These are phyloP conservation scores for Extremus antarcticus DNA, from an alignment of 495 filamentous ascomycete genomes.

Conservation along the genomic window DNA sequence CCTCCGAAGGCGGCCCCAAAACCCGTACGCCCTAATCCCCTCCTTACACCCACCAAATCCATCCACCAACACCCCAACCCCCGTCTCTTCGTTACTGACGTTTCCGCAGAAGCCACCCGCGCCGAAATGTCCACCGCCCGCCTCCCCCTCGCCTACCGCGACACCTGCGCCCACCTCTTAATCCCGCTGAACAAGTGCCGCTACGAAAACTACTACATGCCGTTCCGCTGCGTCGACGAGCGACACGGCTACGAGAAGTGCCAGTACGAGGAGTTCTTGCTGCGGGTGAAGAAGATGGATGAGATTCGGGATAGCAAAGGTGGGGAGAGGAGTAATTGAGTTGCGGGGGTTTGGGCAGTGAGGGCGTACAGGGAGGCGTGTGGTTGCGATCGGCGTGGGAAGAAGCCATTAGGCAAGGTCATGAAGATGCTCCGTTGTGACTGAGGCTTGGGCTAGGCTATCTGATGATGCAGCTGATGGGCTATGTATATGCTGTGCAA, in stretches of 20 bases:
- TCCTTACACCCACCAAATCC: not conserved
- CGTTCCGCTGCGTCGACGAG: conserved; percentile 97
- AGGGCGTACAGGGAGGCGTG: too few species aligned
- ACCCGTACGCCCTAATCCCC: conserved; percentile 3
- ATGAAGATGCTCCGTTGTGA: not conserved
- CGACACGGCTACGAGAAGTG: conserved; percentile 97
- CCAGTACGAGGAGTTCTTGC: conserved; percentile 98
- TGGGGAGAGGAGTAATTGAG: conserved; percentile 77
- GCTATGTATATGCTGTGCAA: not conserved
- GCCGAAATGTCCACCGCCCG: conserved; percentile 87
- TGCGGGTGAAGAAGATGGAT: conserved; percentile 96
- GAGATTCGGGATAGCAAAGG: conserved; percentile 82
- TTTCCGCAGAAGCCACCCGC: conserved; percentile 51
- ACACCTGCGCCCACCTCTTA: conserved; percentile 85
- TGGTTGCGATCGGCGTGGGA: too few species aligned
- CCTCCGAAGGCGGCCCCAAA: conserved; percentile 7
- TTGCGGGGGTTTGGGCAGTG: too few species aligned
- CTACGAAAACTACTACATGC: conserved; percentile 80
- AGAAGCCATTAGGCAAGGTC: too few species aligned
- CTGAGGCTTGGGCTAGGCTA: too few species aligned
- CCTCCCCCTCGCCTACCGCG: conserved; percentile 80
- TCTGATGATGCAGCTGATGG: not conserved
- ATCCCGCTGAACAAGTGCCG: conserved; percentile 95
- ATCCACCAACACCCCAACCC: not conserved
- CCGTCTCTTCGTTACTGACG: too few species aligned